phyloP scores from a whole-genome alignment of 75 land plant species.

The Cupressus sempervirens region DNA sequence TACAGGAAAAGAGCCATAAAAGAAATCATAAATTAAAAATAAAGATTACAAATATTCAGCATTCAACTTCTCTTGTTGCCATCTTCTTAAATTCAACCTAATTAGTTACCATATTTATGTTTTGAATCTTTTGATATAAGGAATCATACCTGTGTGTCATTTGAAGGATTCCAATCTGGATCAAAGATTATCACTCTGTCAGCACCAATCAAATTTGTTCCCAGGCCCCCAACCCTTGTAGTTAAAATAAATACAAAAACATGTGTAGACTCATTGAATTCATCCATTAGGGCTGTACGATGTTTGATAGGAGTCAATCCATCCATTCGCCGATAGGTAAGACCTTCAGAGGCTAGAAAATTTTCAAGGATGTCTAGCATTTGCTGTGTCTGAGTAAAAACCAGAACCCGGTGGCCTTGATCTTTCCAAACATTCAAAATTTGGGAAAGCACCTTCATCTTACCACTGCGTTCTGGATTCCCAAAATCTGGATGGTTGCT shows the following conservation, averaged over 20 bases:
- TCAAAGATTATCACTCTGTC: constrained; percentile 92
- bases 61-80: background rate
- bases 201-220: constrained; percentile 91
- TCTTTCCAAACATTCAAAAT: constrained; percentile 85
- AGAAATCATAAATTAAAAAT: background rate
- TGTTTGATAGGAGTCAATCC: constrained; percentile 87
- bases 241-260: constrained; percentile 90
- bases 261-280: constrained; percentile 78
- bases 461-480: constrained; percentile 89
- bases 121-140: background rate
- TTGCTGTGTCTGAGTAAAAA: constrained; percentile 95
- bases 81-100: background rate
- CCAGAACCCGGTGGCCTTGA: constrained; percentile 88
- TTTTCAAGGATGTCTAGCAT: constrained; percentile 95
- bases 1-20: background rate
- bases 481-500: constrained; percentile 82
- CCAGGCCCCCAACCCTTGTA: constrained; percentile 94
- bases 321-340: constrained; percentile 93
- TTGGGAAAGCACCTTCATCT: constrained; percentile 80
- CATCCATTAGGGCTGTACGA: constrained; percentile 85
- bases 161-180: constrained; percentile 99
- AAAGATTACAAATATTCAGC: background rate
- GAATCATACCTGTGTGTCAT: constrained; percentile 89
- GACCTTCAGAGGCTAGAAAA: constrained; percentile 42
- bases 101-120: background rate